phyloP scores from a whole-genome alignment of 768 basidiomycete species.

The Vararia minispora region DNA sequence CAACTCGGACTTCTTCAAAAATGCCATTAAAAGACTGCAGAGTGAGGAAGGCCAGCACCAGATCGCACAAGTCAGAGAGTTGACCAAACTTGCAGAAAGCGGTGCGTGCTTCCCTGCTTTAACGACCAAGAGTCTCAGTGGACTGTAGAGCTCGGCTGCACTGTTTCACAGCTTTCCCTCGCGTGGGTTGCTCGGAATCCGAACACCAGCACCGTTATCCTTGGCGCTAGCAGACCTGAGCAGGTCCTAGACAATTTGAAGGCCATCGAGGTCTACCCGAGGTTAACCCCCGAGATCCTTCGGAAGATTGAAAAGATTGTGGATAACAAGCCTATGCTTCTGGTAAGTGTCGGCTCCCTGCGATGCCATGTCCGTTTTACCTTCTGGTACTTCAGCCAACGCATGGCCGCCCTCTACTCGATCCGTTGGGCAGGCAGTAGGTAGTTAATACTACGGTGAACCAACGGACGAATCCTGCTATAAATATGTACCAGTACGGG shows the following conservation, averaged over 20 bases:
- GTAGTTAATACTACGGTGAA: too few species aligned
- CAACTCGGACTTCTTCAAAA: slow-evolving; percentile 35
- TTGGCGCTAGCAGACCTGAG: slow-evolving; percentile 37
- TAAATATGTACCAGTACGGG: too few species aligned
- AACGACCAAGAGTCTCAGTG: slow-evolving; percentile 5
- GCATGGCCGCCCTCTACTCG: too few species aligned
- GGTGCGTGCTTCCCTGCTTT: slow-evolving; percentile 9
- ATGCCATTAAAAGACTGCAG: slow-evolving; percentile 31
- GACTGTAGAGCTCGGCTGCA: slow-evolving; percentile 31
- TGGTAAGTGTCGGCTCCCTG: slow-evolving; percentile 4
- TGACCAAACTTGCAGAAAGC: slow-evolving; percentile 33
- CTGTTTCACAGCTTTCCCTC: slow-evolving; percentile 38
- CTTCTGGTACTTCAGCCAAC: too few species aligned
- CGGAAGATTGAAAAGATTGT: slow-evolving; percentile 43
- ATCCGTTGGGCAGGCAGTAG: too few species aligned
- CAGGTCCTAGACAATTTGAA: slow-evolving; percentile 39
- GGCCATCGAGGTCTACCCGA: slow-evolving; percentile 42
- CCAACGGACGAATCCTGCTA: too few species aligned
- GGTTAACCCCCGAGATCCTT: slow-evolving; percentile 39
- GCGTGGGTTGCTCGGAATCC: slow-evolving; percentile 44
- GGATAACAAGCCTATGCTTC: slow-evolving; percentile 25
- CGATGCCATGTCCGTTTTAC: too few species aligned
- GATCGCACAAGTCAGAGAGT: slow-evolving; percentile 36
- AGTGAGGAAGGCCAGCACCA: slow-evolving; percentile 31
- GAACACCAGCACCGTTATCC: slow-evolving; percentile 36